Evolutionary conservation across 169 alveolate genomes (phyloP), one percentile per base, ranked within the genome.

Genomic region (Plasmodium billcollinsi): DNA sequence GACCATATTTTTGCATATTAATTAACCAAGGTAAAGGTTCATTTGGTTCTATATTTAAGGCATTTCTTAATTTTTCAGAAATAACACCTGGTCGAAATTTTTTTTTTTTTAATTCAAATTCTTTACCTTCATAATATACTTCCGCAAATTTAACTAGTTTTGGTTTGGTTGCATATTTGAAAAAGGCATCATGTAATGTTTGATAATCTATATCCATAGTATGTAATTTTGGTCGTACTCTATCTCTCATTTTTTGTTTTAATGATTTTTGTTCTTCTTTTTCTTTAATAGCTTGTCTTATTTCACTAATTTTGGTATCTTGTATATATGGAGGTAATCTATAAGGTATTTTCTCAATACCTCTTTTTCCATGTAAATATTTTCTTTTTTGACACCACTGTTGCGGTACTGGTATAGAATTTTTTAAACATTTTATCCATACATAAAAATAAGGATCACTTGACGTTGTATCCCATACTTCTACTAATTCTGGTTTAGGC

Each of bases 121-220:
- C 99, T 92, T 99, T 99, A 24, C 99, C 99, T 93, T 98, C 99
- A 90, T 95, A 98, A 80, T 98, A 98, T 18, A 98, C 89, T 88
- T 99, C 99, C 9, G 99, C 99, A 93, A 97, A 98, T 74, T 94
- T 95, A 7, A 99, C 97, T 73, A 98, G 92, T 73, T 95, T 89
- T n/a, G 99, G 99, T 92, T 98, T 98, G 20, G 98, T 97, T 88
- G 99, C 97, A 94, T 97, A 93, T 94, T 97, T 97, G 93, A 99
- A 99, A 95, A 99, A 99, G 0, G 99, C 99, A 95, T 98, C 99
- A 95, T 98, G 99, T 3, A 99, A 96, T 26, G 98, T 97, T 94
- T 95, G 94, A 95, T 99, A 98, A 94, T 98, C 99, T 50, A 98
- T 98, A 88, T 98, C 99, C 94, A 98, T 94, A 88, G 98, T 96